Base-by-base conservation (phyloP, 768 basidiomycete genomes). In the Rhodotorula babjevae region DNA sequence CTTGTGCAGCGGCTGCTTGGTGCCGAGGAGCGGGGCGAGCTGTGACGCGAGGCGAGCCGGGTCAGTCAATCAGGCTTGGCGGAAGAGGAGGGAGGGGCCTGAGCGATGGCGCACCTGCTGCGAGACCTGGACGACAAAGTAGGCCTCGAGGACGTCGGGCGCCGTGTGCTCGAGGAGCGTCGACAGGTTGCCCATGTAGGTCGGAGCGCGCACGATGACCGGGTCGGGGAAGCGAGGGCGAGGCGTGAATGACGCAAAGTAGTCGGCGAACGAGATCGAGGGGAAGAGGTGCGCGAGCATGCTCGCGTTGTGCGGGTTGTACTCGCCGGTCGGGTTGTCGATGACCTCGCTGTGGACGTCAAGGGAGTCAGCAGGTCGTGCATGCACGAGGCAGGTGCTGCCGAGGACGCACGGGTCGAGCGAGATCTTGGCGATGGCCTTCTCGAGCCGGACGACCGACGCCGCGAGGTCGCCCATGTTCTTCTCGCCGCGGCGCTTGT, bases 101-200 rank as follows among this genome's bases (percentile, higher is more conserved):
- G 3, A 87, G 85, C 2, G 91, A 87, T n/a, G 52, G 90, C 29
- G 47, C 27, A 69, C 72, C 6, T 25, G 19, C 83, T 80, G 58
- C 92, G 90, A 89, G 8, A 89, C 86, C 46, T 90, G 87, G n/a
- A 87, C 84, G 33, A 92, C 85, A 57, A 98, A 87, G 82, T 98
- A 98, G 0, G 88, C 91, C 76, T 94, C 91, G 42, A 97, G 80
- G 15, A 90, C 87, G 55, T 90, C 87, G 15, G 87, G 82, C 4
- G 86, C 81, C 0, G 91, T 91, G 18, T 84, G 82, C 52, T 86
- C 84, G 36, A 99, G 82, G 69, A 97, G 87, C 52, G 84, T 78
- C 15, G 87, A 86, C 21, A 98, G 83, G 10, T 87, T 86, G 27
- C 81, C 79, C 9, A 89, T 84, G 81, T 91, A 99, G 0, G 87